Percentiles rank a stretch among this genome's conserved stretches.
phyloP scores from a whole-genome alignment of 805 yeast species.

The Wickerhamiella lipophila region DNA sequence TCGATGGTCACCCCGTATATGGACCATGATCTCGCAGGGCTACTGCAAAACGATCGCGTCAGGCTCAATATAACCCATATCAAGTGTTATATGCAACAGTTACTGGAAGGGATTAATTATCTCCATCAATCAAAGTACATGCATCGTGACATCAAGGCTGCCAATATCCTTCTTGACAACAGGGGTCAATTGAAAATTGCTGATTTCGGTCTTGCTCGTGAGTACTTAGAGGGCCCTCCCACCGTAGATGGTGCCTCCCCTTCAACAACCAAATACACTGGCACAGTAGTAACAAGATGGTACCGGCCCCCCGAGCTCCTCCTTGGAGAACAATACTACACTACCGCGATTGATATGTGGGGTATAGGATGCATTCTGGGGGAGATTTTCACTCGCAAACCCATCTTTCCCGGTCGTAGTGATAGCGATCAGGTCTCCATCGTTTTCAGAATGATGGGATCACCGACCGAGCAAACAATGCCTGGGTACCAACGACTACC shows the following conservation, averaged over 20 bases:
- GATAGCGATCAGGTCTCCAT: slow-evolving; percentile 80
- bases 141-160: slow-evolving; percentile 92
- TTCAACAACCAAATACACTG: slow-evolving; percentile 36
- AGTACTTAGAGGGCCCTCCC: slow-evolving; percentile 52
- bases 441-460: slow-evolving; percentile 71
- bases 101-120: slow-evolving; percentile 67
- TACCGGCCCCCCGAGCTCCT: slow-evolving; percentile 91
- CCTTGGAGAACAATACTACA: slow-evolving; percentile 71
- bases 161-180: slow-evolving; percentile 74
- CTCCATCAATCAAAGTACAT: slow-evolving; percentile 50
- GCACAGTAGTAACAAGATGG: slow-evolving; percentile 92
- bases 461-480: slow-evolving; percentile 53
- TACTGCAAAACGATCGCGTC: slow-evolving; percentile 67
- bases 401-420: slow-evolving; percentile 72
- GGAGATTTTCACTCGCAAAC: slow-evolving; percentile 69
- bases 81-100: slow-evolving; percentile 70
- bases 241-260: slow-evolving; percentile 34
- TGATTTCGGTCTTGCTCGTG: slow-evolving; percentile 88
- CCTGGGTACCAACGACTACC: slow-evolving; percentile 50
- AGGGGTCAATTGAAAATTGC: slow-evolving; percentile 77
- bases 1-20: slow-evolving; percentile 88
- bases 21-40: slow-evolving; percentile 83
- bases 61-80: slow-evolving; percentile 50
- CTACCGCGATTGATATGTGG: slow-evolving; percentile 96
- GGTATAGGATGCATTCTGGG: slow-evolving; percentile 94